Evolutionary conservation across 2,329 filamentous ascomycete species (phyloP), one percentile per base, ranked within the genome.

Genomic region (Colletotrichum sp.): DNA sequence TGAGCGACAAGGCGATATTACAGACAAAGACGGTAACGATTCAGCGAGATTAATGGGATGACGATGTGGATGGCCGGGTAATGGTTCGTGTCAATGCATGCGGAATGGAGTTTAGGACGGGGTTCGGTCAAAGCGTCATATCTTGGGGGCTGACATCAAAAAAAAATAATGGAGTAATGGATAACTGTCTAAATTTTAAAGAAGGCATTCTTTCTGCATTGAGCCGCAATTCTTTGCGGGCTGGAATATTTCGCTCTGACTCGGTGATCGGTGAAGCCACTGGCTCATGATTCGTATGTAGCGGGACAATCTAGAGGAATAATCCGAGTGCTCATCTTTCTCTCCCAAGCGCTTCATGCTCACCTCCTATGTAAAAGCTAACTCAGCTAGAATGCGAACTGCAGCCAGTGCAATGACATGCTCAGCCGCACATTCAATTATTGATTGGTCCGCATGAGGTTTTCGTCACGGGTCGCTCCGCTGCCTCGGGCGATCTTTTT

Each of bases 1-100:
- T 78, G 32, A 80, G 80, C 36, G 80, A 81, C n/a, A 81, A 79
- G 67, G 78, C 80, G 5, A 81, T 82, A 65, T 32, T 80, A n/a
- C 79, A 80, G 52, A 81, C 79, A 0, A 81, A 77, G 71, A 80
- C 78, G 8, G 77, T 81, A 27, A 79, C 77, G 1, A 74, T 80
- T 6, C 76, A 72, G 19, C 74, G 36, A 27, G 73, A 76, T 8
- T 71, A 63, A 39, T 32, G 19, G 16, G 59, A 34, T 52, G 44
- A 52, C n/a, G 44, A 52, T 52, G 44, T 52, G 44, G 44, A 52
- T 68, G 63, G 32, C 44, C 44, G 44, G 25, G 25, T 52, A 52
- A 66, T 66, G 64, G 36, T 29, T 27, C 19, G 64, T 16, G 22
- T 49, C 27, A 66, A 39, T 39, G 36, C 22, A 49, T 19, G 44